Base-by-base conservation (phyloP, 2,329 filamentous ascomycete genomes). In the Trichoderma sp. region DNA sequence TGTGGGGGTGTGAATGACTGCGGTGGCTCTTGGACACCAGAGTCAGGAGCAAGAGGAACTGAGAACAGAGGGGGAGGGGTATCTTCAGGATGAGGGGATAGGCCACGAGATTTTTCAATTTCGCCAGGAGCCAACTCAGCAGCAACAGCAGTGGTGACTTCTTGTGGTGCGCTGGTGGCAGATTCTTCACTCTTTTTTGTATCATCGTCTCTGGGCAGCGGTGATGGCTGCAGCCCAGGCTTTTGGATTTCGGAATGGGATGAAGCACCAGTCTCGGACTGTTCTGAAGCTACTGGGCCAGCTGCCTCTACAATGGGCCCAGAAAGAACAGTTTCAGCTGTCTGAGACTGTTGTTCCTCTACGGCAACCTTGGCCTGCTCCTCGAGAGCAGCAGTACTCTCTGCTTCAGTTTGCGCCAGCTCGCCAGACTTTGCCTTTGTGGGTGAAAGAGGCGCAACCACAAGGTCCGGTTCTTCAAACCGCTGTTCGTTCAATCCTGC, bases 41-140 rank as follows among this genome's bases (percentile, higher is more conserved):
- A 71, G 29, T 77, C 74, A 4, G 76, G 73, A 2, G 76, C 69
- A 22, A 73, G 69, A 6, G 75, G 73, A 12, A 74, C 74, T 12
- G 79, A 80, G 66, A 80, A 80, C 3, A 92, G 80, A 39, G 91
- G 90, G 2, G 89, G 87, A 10, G 90, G 90, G 54, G 86, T 88
- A 72, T 92, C 90, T 72, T 91, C 89, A 13, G 88, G 82, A 64
- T 88, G 84, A n/a, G 87, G 83, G 22, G 84, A 82, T 59, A 85
- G 74, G 42, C 73, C 76, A 53, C 73, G 73, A 29, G 69, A 37
- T 25, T 73, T 70, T n/a, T 64, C 66, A 8, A 42, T 72, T 59
- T 19, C 71, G 17, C 60, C 22, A 19, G 56, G 58, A 19, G 69
- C 60, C 45, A 68, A 39, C 25, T 71, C 67, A 8, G 61, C 53